Percentiles rank a stretch among this genome's conserved stretches.
Conservation (phyloP, 225 moss, liverwort and hornwort species). For the Rhytidiadelphus loreus region DNA sequence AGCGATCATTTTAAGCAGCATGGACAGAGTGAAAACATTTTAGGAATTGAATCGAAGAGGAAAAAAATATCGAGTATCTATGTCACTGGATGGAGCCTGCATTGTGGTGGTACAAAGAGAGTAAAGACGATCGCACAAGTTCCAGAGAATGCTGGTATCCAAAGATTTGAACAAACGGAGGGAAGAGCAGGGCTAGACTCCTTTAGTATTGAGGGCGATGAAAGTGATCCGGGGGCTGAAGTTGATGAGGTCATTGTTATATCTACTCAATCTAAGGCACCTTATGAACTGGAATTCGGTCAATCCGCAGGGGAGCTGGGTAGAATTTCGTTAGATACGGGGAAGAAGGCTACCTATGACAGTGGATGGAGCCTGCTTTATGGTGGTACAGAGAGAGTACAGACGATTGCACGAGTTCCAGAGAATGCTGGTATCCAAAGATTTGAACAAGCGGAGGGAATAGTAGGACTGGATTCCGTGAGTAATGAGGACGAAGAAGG, state of each 20-base stretch:
- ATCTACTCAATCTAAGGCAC: conserved; percentile 24
- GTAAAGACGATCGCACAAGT: not conserved
- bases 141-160: not conserved
- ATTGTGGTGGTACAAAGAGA: not conserved
- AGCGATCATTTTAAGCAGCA: conserved; percentile 4
- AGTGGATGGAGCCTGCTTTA: not conserved
- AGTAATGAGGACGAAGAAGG: not conserved
- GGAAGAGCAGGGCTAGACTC: not conserved
- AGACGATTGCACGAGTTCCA: not conserved
- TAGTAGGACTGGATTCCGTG: not conserved
- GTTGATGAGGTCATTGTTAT: conserved; percentile 23
- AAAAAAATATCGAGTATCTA: not conserved
- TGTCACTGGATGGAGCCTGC: not conserved
- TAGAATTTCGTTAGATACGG: not conserved
- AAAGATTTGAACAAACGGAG: not conserved
- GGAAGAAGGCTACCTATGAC: not conserved
- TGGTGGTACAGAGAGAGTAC: not conserved
- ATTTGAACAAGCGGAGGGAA: not conserved
- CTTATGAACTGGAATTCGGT: not conserved
- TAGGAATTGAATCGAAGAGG: conserved; percentile 6
- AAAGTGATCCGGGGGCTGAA: not conserved
- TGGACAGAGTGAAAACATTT: not conserved
- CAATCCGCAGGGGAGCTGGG: not conserved
- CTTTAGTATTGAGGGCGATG: not conserved
- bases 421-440: not conserved